Evolutionary conservation across 129 eudicot genomes (phyloP).

Genomic region (Tagetes erecta): DNA sequence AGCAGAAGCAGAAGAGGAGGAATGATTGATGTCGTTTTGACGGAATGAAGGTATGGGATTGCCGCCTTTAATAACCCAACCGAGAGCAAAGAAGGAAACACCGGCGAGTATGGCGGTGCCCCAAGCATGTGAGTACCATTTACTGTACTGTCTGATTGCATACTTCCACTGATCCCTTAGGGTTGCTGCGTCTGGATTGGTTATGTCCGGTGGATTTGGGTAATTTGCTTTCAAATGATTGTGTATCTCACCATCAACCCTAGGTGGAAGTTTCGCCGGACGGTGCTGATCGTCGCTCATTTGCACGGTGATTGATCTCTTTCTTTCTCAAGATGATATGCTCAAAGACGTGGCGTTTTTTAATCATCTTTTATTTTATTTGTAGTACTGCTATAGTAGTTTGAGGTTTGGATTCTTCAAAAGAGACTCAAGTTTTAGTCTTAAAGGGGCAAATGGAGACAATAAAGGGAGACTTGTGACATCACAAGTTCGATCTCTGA

Average conservation of each 20-base stretch:
- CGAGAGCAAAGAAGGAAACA: constrained; percentile 83
- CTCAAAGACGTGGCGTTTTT: no score
- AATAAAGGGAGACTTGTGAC: no score
- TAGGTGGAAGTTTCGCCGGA: not conserved
- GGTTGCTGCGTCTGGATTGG: constrained; percentile 71
- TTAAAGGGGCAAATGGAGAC: no score
- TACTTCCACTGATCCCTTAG: constrained; percentile 84
- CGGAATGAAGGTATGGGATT: constrained; percentile 74
- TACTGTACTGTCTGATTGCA: constrained; percentile 81
- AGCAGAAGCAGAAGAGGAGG: constrained; percentile 2
- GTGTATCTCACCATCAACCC: constrained; percentile 17
- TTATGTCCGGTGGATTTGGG: constrained; percentile 67
- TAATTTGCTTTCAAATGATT: constrained; percentile 28
- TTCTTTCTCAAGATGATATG: no score
- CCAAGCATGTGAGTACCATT: constrained; percentile 97
- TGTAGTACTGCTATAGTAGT: no score
- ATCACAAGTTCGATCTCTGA: no score
- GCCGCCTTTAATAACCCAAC: constrained; percentile 93
- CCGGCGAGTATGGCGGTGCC: constrained; percentile 98
- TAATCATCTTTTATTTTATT: no score
- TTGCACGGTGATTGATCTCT: no score
- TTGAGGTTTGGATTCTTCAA: no score
- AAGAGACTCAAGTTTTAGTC: no score
- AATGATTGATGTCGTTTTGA: constrained; percentile 9
- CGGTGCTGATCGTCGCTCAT: not conserved